These are phyloP conservation scores for Vanrija humicola DNA, from an alignment of 1,284 basidiomycete species.

Conservation along the genomic window DNA sequence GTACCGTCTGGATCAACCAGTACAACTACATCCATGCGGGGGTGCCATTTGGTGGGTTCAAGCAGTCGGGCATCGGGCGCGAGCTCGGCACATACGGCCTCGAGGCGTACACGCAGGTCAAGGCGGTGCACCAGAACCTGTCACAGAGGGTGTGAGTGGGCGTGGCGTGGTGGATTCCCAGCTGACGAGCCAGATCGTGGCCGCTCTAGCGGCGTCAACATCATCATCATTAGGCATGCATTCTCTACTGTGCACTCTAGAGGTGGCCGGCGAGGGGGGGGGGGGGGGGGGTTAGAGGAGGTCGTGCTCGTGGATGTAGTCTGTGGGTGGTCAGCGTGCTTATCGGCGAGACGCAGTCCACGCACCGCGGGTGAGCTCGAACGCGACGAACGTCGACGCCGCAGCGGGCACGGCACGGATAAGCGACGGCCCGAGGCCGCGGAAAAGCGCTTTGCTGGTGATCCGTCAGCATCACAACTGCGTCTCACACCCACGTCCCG, in stretches of 20 bases:
- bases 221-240: too few relatives aligned
- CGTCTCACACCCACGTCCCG: constrained; percentile 56
- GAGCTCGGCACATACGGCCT: constrained; percentile 85
- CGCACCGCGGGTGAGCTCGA: constrained; percentile 70
- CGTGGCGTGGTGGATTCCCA: too few relatives aligned
- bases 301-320: constrained; percentile 36
- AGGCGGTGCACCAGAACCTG: constrained; percentile 78
- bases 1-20: constrained; percentile 78
- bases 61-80: constrained; percentile 72
- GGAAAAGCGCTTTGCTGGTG: constrained; percentile 66
- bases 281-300: constrained; percentile 17
- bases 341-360: too few relatives aligned
- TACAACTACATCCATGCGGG: constrained; percentile 76
- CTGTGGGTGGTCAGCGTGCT: too few relatives aligned
- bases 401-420: constrained; percentile 81
- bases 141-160: constrained; percentile 8
- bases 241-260: too few relatives aligned
- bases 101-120: constrained; percentile 65
- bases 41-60: constrained; percentile 93
- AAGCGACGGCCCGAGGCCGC: constrained; percentile 67
- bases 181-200: too few relatives aligned
- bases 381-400: constrained; percentile 86
- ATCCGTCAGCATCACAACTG: constrained; percentile 2
- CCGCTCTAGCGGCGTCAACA: too few relatives aligned
- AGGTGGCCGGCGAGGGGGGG: not conserved